These are phyloP conservation scores for Xenoacremonium recifei DNA, from an alignment of 2,329 filamentous ascomycete genomes.

Conservation along the genomic window DNA sequence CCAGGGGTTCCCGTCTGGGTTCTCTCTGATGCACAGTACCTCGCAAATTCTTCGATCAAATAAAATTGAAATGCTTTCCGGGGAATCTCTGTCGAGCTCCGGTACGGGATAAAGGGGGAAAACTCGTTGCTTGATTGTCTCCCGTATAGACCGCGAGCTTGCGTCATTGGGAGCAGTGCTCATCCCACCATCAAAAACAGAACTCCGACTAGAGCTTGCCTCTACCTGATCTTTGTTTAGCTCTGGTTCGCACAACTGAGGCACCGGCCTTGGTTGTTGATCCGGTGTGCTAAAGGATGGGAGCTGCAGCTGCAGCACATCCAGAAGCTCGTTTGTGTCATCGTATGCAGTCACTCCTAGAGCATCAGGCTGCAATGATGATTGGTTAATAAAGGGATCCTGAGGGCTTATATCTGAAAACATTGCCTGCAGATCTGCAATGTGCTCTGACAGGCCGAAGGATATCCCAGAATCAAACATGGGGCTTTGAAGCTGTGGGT, in stretches of 20 bases:
- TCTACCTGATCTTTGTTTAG: too few relatives aligned
- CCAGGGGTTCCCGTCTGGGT: slow-evolving; percentile 9
- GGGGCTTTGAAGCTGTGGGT: too few relatives aligned
- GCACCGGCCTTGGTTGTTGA: background rate
- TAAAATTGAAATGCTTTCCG: slow-evolving; percentile 10
- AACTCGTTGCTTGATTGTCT: background rate
- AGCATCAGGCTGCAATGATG: background rate
- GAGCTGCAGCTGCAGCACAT: background rate
- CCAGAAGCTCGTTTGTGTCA: background rate
- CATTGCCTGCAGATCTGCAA: slow-evolving; percentile 6
- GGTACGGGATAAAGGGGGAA: slow-evolving; percentile 9
- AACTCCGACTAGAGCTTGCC: too few relatives aligned
- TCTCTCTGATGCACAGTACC: slow-evolving; percentile 12
- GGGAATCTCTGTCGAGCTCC: slow-evolving; percentile 5
- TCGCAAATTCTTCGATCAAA: slow-evolving; percentile 12
- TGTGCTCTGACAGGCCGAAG: slow-evolving; percentile 1
- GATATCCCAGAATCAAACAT: too few relatives aligned
- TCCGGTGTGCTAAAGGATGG: background rate
- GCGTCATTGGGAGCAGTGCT: too few relatives aligned
- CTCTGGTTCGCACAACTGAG: too few relatives aligned
- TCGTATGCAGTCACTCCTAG: background rate
- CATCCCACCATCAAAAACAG: too few relatives aligned
- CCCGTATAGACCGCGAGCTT: too few relatives aligned
- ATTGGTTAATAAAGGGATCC: background rate
- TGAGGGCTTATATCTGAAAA: background rate